Evolutionary conservation across 495 filamentous ascomycete genomes (phyloP), one percentile per base, ranked within the genome.

Genomic region (Talaromyces proteolyticus): DNA sequence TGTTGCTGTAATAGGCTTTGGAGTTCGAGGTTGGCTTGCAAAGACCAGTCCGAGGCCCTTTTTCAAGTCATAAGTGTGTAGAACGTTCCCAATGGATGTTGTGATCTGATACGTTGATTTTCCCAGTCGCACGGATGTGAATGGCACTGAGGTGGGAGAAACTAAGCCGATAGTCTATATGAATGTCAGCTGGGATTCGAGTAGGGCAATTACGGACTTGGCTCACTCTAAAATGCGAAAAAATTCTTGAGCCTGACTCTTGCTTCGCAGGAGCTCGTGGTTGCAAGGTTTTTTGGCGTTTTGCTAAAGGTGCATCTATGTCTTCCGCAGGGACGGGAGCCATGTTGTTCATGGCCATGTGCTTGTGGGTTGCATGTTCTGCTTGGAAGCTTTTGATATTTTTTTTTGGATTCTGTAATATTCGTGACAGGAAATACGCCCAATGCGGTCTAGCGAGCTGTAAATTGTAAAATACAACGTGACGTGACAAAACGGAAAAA

Each of bases 71-170:
- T 97, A 97, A 2, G 93, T 97, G 62, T 97, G 93, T 11, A 99
- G 79, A 39, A 83, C 86, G 53, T 83, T 81, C 54, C 91, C 91
- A 44, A 92, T 88, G 0, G 88, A 96, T 36, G 94, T 97, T 12
- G 93, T 96, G 65, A 99, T 88, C 60, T 99, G 93, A 64, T 93
- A 96, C 16, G 91, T 95, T 5, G 89, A 88, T 64, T 94, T 95
- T 49, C 93, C 93, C 14, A 96, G 72, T 3, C 93, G 88, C 19
- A 92, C 78, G 18, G 84, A 82, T 6, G 91, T 88, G 59, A 97
- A 96, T 5, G 93, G 92, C 2, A 95, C 88, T 26, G 77, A 54
- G 11, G 91, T 96, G 2, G 93, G 88, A 12, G 94, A 96, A 12
- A 97, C 89, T 7, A 97, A 76, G 40, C 93, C 93, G 56, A 99